Percentiles rank a stretch among this genome's conserved stretches.
Evolutionary conservation across 106 monocot genomes (phyloP).

Genomic region (Apostasia shenzhenica): DNA sequence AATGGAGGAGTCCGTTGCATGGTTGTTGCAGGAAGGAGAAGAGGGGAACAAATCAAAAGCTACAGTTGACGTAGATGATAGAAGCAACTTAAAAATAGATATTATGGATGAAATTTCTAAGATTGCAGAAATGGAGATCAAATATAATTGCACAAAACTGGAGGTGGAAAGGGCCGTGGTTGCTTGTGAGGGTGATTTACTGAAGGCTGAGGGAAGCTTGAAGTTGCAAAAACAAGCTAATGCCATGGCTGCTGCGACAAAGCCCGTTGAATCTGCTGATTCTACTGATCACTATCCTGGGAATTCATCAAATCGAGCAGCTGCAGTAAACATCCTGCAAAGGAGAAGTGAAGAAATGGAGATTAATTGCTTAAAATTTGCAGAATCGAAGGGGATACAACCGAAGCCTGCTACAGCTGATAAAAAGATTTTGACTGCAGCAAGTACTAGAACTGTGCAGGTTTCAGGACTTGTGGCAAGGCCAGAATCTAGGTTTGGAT

Average conservation of each 20-base stretch:
- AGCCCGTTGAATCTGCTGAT: slow-evolving; percentile 20
- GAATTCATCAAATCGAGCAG: slow-evolving; percentile 15
- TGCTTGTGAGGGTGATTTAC: slow-evolving; percentile 72
- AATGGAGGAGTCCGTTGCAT: slow-evolving; percentile 68
- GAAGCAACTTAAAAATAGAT: slow-evolving; percentile 56
- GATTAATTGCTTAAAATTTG: slow-evolving; percentile 27
- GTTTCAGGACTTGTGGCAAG: slow-evolving; percentile 17
- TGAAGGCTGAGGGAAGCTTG: slow-evolving; percentile 49
- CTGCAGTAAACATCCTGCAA: slow-evolving; percentile 20
- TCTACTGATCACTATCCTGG: slow-evolving; percentile 1
- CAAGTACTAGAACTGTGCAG: slow-evolving; percentile 30
- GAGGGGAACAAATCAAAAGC: slow-evolving; percentile 27
- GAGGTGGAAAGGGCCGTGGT: slow-evolving; percentile 83
- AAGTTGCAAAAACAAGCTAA: slow-evolving; percentile 52
- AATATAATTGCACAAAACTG: slow-evolving; percentile 73
- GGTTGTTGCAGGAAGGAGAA: slow-evolving; percentile 58
- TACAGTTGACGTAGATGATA: slow-evolving; percentile 23
- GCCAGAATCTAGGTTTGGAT: slow-evolving; percentile 16
- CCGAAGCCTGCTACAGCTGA: slow-evolving; percentile 17
- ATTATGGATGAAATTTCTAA: slow-evolving; percentile 68
- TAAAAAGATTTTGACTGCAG: slow-evolving; percentile 38
- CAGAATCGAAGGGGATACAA: slow-evolving; percentile 17
- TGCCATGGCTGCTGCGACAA: slow-evolving; percentile 6
- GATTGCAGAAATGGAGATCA: slow-evolving; percentile 48
- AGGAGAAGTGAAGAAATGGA: slow-evolving; percentile 44